Evolutionary conservation across 78 protist species (phyloP).

Genomic region (Creolimax fragrantissima): DNA sequence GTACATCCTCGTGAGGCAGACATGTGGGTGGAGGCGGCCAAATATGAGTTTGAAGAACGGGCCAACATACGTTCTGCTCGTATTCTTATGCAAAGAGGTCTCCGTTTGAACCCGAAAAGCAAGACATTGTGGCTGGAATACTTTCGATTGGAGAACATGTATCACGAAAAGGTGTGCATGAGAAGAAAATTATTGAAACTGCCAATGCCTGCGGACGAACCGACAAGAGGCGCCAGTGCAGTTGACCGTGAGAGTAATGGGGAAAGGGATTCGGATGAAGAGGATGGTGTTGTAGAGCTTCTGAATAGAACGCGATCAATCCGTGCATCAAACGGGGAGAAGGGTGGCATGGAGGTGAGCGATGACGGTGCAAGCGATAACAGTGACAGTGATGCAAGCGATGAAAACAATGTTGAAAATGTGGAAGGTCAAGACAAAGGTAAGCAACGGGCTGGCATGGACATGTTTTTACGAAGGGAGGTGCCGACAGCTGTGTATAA

Average conservation of each 20-base stretch:
- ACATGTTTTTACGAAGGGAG: background rate
- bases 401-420: too few species aligned
- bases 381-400: too few species aligned
- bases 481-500: background rate
- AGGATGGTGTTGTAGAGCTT: too few species aligned
- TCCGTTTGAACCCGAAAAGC: background rate
- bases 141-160: conserved; percentile 24
- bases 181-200: background rate
- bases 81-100: background rate
- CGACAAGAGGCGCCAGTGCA: too few species aligned
- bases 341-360: too few species aligned
- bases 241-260: too few species aligned
- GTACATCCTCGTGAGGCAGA: background rate
- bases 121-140: conserved; percentile 31
- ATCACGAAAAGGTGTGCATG: background rate
- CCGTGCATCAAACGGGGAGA: too few species aligned
- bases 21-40: conserved; percentile 46
- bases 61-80: conserved; percentile 30
- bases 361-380: too few species aligned
- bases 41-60: conserved; percentile 30
- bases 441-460: too few species aligned
- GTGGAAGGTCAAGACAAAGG: too few species aligned
- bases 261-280: too few species aligned
- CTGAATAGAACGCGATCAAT: too few species aligned
- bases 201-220: background rate